These are phyloP conservation scores for Copromyces sp. DNA, from an alignment of 495 filamentous ascomycete genomes.

Conservation along the genomic window DNA sequence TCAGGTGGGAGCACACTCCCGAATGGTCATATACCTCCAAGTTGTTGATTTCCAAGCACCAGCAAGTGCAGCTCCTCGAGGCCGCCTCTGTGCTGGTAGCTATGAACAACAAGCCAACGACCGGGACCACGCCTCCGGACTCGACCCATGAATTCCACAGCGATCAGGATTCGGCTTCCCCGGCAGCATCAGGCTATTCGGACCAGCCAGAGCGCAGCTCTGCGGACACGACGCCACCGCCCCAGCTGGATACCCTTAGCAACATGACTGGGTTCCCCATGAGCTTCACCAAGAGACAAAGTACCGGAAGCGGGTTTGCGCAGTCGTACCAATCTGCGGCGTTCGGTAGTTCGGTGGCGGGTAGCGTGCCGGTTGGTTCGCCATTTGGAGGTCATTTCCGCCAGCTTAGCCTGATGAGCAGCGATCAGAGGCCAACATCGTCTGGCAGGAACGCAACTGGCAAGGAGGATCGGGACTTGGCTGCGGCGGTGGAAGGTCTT, in stretches of 20 bases:
- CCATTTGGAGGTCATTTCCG: constrained; percentile 44
- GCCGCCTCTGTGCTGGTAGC: constrained; percentile 87
- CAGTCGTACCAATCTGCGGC: constrained; percentile 77
- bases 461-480: constrained; percentile 71
- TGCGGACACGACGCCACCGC: constrained; percentile 61
- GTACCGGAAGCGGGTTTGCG: constrained; percentile 61
- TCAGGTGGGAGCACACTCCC: constrained; percentile 98
- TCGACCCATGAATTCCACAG: constrained; percentile 56
- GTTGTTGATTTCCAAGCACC: constrained; percentile 96
- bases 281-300: constrained; percentile 47
- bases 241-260: constrained; percentile 40
- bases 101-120: constrained; percentile 62
- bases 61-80: constrained; percentile 96
- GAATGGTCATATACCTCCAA: constrained; percentile 98
- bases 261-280: constrained; percentile 32
- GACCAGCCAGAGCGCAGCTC: constrained; percentile 62
- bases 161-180: constrained; percentile 73
- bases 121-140: constrained; percentile 45
- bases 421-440: constrained; percentile 50
- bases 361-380: constrained; percentile 36
- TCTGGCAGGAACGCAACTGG: constrained; percentile 50
- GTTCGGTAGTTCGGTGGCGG: constrained; percentile 34
- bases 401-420: constrained; percentile 41
- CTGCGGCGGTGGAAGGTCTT: constrained; percentile 79
- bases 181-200: constrained; percentile 66